Conservation (phyloP, 306 rosid species). For the Vigna trinervia region DNA sequence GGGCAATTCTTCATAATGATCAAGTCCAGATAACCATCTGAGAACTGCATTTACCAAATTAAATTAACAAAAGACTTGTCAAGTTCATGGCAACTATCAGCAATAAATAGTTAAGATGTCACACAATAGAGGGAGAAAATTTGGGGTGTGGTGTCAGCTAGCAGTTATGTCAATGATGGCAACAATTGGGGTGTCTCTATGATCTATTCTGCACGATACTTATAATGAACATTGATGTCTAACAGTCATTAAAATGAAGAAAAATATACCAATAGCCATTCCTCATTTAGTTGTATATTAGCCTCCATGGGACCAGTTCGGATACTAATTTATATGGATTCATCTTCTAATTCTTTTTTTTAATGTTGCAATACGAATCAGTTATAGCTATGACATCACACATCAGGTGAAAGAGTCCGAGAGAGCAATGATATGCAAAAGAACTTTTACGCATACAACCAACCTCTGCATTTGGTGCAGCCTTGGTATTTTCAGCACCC, state of each 20-base stretch:
- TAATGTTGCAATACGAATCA: not conserved
- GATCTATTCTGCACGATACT: not conserved
- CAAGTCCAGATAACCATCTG: conserved; percentile 78
- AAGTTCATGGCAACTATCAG: conserved; percentile 2
- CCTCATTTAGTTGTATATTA: not conserved
- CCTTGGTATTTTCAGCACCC: conserved; percentile 72
- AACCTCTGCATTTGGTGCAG: conserved; percentile 88
- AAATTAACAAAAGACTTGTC: conserved; percentile 26
- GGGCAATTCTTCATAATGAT: conserved; percentile 59
- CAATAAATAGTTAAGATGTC: not conserved
- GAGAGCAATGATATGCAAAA: not conserved
- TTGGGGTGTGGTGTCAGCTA: not conserved
- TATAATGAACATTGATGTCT: not conserved
- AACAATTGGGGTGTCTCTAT: not conserved
- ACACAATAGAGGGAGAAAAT: not conserved
- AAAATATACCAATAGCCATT: not conserved
- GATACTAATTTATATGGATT: not conserved
- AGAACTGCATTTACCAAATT: conserved; percentile 62
- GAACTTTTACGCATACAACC: conserved; percentile 27
- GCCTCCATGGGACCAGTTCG: not conserved
- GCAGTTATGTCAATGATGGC: not conserved
- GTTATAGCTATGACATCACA: not conserved
- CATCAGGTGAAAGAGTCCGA: not conserved
- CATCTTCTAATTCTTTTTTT: not conserved
- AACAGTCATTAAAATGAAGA: not conserved